These are phyloP conservation scores for Trypanosoma cruzi DNA, from an alignment of 208 protist species.

Conservation along the genomic window DNA sequence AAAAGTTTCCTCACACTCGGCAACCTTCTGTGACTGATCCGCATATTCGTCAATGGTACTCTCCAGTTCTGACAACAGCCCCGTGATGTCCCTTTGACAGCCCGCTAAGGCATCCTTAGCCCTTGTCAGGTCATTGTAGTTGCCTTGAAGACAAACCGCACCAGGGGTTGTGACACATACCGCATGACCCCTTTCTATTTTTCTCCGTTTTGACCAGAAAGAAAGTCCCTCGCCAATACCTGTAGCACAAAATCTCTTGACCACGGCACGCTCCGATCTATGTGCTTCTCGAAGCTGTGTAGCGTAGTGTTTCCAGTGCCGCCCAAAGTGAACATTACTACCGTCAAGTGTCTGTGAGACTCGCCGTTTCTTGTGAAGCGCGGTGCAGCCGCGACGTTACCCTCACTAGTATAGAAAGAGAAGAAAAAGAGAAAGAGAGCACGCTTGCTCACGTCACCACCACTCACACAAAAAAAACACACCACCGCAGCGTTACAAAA, in stretches of 20 bases:
- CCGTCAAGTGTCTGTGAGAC: background rate
- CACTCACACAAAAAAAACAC: background rate
- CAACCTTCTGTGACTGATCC: slow-evolving; percentile 57
- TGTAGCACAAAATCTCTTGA: slow-evolving; percentile 37
- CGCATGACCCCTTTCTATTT: slow-evolving; percentile 24
- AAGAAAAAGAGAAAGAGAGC: slow-evolving; percentile 1
- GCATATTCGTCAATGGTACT: slow-evolving; percentile 44
- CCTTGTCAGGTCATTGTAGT: slow-evolving; percentile 49
- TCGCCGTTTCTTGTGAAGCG: background rate
- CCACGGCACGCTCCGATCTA: slow-evolving; percentile 25
- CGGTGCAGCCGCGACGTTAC: background rate
- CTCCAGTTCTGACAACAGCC: slow-evolving; percentile 41
- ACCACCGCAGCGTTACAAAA: background rate
- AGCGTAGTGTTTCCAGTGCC: slow-evolving; percentile 24
- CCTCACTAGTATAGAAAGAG: background rate
- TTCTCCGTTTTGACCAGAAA: slow-evolving; percentile 60
- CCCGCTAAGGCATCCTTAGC: slow-evolving; percentile 68
- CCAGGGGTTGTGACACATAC: slow-evolving; percentile 17
- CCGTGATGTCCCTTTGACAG: slow-evolving; percentile 49
- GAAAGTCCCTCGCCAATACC: slow-evolving; percentile 30
- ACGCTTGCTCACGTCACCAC: background rate
- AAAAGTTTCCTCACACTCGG: slow-evolving; percentile 39
- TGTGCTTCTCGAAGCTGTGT: slow-evolving; percentile 28
- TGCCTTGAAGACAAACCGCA: slow-evolving; percentile 28
- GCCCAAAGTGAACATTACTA: background rate